Percentiles rank a stretch among this genome's conserved stretches.
Evolutionary conservation across 2,329 filamentous ascomycete species (phyloP).

Genomic region (Trichocomaceae sp.): DNA sequence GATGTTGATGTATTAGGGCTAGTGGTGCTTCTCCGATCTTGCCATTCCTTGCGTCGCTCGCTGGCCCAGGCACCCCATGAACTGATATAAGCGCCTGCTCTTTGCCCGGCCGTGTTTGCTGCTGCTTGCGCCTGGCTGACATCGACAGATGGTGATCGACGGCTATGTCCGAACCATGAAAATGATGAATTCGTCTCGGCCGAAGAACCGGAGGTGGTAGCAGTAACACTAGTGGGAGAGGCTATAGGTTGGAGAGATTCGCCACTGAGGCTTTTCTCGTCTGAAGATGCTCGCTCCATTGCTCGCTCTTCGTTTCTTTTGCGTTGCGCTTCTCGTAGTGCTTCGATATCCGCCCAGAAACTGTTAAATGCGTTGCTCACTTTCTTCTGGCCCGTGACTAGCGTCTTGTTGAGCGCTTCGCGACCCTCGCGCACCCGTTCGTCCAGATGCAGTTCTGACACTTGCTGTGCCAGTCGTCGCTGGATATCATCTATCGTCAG

Average conservation of each 20-base stretch:
- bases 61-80: conserved; percentile 58
- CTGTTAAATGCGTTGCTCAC: conserved; percentile 81
- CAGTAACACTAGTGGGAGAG: conserved; percentile 1
- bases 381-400: conserved; percentile 83
- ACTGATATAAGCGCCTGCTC: conserved; percentile 57
- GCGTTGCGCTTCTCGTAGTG: conserved; percentile 66
- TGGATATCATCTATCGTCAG: conserved; percentile 93
- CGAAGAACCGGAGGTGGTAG: neutral
- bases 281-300: conserved; percentile 26
- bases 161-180: conserved; percentile 24
- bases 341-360: conserved; percentile 84
- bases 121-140: conserved; percentile 50
- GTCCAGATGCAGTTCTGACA: conserved; percentile 88
- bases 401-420: conserved; percentile 78
- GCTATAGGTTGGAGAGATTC: conserved; percentile 19
- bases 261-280: conserved; percentile 20
- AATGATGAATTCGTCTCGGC: neutral
- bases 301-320: conserved; percentile 38
- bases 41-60: conserved; percentile 43
- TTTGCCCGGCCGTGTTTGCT: conserved; percentile 47
- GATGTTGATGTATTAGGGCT: conserved; percentile 13
- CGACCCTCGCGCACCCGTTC: conserved; percentile 77
- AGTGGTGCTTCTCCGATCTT: conserved; percentile 28
- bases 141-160: conserved; percentile 39
- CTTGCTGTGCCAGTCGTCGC: conserved; percentile 79